Percentiles rank a stretch among this genome's conserved stretches.
Evolutionary conservation across 768 basidiomycete species (phyloP).

Genomic region (Boletus rubescentipes): DNA sequence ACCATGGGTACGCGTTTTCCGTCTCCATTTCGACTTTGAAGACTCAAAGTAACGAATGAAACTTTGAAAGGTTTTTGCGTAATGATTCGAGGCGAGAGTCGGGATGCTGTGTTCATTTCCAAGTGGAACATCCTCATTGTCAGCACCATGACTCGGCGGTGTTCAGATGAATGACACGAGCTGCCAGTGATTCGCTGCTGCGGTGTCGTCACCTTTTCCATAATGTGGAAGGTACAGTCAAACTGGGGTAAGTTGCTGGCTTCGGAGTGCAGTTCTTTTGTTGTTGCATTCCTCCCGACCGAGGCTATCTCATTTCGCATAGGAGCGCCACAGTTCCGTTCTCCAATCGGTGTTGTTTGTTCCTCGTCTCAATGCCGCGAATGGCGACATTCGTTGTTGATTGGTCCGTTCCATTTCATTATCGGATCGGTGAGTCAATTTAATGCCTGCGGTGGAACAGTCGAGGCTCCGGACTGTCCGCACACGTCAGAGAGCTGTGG

Average conservation of each 20-base stretch:
- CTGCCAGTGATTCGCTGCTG: not conserved
- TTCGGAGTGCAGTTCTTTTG: not conserved
- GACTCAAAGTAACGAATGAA: conserved; percentile 3
- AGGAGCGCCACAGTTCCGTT: conserved; percentile 15
- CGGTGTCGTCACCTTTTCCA: conserved; percentile 23
- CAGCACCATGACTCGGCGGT: not conserved
- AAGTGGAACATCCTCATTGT: not conserved
- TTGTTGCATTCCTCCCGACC: conserved; percentile 8
- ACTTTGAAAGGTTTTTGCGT: not conserved
- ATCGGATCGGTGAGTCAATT: conserved; percentile 7
- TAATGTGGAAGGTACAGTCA: conserved; percentile 2
- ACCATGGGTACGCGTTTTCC: not conserved
- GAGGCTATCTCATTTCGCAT: conserved; percentile 7
- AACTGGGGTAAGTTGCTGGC: conserved; percentile 5
- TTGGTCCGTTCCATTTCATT: conserved; percentile 9
- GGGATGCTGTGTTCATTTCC: conserved; percentile 2
- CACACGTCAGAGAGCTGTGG: not conserved
- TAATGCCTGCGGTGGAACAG: not conserved
- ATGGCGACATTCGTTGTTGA: not conserved
- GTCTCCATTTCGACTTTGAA: conserved; percentile 12
- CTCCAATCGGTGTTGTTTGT: conserved; percentile 1
- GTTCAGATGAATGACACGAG: not conserved
- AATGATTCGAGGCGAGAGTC: not conserved
- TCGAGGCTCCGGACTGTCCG: not conserved
- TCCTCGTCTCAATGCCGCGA: not conserved